A percentile compares a stretch with the other conserved stretches of the same genome.
These are phyloP conservation scores for Cyclocybe aegerita DNA, from an alignment of 768 basidiomycete genomes.

Conservation along the genomic window DNA sequence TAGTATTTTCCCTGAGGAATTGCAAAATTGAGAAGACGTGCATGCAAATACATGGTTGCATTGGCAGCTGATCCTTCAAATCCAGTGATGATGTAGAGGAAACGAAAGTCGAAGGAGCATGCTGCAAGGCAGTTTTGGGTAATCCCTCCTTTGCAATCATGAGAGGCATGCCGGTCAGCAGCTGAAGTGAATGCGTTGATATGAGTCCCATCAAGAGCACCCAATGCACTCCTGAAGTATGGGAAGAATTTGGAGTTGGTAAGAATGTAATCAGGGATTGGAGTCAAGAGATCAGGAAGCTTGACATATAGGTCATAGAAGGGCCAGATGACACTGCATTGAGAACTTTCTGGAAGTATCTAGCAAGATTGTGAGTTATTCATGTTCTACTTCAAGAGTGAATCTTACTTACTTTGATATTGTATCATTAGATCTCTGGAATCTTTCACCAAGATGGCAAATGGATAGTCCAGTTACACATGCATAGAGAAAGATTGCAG, in stretches of 20 bases:
- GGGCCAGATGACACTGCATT: constrained; percentile 17
- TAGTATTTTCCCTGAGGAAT: constrained; percentile 33
- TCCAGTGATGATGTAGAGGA: constrained; percentile 36
- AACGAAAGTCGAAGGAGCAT: constrained; percentile 31
- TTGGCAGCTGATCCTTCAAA: constrained; percentile 42
- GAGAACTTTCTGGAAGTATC: constrained; percentile 29
- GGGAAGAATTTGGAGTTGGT: constrained; percentile 28
- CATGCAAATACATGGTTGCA: constrained; percentile 29
- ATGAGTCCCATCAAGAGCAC: constrained; percentile 35
- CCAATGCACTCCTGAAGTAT: constrained; percentile 31
- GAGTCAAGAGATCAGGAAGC: neutral
- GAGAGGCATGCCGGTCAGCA: constrained; percentile 15
- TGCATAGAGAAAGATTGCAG: constrained; percentile 26
- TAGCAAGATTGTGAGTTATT: too few relatives aligned
- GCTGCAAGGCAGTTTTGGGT: constrained; percentile 37
- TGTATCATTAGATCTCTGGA: constrained; percentile 21
- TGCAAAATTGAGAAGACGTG: constrained; percentile 21
- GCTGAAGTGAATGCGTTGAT: constrained; percentile 18
- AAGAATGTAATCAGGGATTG: constrained; percentile 13
- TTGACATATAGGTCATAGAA: constrained; percentile 27
- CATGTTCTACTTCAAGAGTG: too few relatives aligned
- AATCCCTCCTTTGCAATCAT: constrained; percentile 31
- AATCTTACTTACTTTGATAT: constrained; percentile 14
- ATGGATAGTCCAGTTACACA: constrained; percentile 20
- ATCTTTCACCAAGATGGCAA: constrained; percentile 22